Base-by-base conservation (phyloP, 495 filamentous ascomycete genomes). In the Penicillium diatomitis region DNA sequence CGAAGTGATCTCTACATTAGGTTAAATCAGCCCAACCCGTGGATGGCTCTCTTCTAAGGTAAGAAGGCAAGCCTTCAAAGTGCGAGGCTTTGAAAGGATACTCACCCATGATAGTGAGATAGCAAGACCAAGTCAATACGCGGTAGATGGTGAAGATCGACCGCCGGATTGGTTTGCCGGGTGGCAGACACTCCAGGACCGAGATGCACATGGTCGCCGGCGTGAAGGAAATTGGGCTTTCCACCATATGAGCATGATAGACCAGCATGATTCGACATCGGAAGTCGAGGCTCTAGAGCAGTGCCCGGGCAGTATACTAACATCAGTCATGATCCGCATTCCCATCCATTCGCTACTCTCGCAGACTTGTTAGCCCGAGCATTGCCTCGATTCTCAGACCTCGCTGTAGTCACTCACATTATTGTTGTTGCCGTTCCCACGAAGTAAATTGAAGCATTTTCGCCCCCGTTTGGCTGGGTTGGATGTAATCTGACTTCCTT, bases 371-470 rank as follows among this genome's bases (percentile, higher is more conserved):
- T 4, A 20, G 20, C 20, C 20, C 20, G 20, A 20, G 20, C 20
- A 20, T 20, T 20, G 20, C 20, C 20, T 20, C 2, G 20, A 20
- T 32, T 0, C 6, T 12, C 38, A 37, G 9, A 6, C 20, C 9
- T 11, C 2, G 12, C 28, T 33, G 42, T 20, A 2, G 4, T 35
- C 12, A 60, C 58, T 9, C 45, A 75, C 71, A 87, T 63, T n/a
- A 88, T 70, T 0, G 78, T 83, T 0, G 84, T 86, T 27, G 84
- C 82, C 1, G 73, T 86, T 34, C 84, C 83, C 42, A 86, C 72
- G 50, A 85, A 86, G 49, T 65, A 66, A 28, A 79, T 38, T 3
- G 66, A 65, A 4, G 73, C 75, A 56, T 75, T 74, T 32, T 76
- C 66, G 4, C 52, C 50, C 1, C 60, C 63, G 29, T 20, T 20